Percentiles rank a stretch among this genome's conserved stretches.
phyloP scores from a whole-genome alignment of 2,329 filamentous ascomycete genomes.

The Magnaporthiopsis incrustans region DNA sequence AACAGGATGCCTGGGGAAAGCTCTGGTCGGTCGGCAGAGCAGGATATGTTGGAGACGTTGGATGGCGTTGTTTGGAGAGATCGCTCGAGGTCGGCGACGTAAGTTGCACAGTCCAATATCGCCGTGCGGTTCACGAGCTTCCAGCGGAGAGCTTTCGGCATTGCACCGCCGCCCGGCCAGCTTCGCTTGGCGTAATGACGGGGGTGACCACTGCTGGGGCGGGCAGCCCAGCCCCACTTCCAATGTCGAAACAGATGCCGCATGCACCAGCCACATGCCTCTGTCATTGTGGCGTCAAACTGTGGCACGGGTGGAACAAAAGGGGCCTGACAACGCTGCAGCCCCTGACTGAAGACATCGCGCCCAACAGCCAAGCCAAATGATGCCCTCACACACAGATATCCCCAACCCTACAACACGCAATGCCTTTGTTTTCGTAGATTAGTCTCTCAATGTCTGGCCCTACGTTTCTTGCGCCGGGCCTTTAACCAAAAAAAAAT shows the following conservation, averaged over 20 bases:
- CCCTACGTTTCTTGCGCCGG: no score
- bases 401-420: no score
- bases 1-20: not conserved
- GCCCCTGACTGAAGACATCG: no score
- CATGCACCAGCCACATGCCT: no score
- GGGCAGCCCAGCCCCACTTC: not conserved
- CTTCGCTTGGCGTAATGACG: not conserved
- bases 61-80: not conserved
- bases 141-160: not conserved
- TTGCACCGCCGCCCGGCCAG: not conserved
- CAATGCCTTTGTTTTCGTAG: no score
- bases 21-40: not conserved
- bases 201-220: not conserved
- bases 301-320: no score
- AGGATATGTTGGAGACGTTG: not conserved
- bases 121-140: not conserved
- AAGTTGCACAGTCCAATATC: not conserved
- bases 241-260: no score
- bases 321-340: no score
- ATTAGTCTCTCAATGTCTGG: no score
- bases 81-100: not conserved
- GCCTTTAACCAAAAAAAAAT: conserved; percentile 3
- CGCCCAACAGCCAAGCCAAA: no score
- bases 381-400: no score
- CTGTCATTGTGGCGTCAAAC: no score